Conservation (phyloP, 1,284 basidiomycete genomes). For the Apiotrichum gracile region DNA sequence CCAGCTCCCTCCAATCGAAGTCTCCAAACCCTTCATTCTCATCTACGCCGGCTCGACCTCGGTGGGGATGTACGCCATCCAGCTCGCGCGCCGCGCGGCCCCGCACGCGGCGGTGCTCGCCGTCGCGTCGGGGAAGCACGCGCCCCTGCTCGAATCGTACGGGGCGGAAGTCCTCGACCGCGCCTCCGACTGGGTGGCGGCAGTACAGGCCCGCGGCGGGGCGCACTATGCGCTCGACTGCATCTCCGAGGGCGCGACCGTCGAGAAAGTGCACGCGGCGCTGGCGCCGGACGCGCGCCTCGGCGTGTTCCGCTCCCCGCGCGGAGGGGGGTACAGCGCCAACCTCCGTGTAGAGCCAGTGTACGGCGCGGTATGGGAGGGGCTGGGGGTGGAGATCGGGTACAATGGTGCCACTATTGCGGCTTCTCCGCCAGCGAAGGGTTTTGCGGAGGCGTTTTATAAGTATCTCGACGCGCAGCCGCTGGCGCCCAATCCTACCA, state of each 20-base stretch:
- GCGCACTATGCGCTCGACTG: slow-evolving; percentile 6
- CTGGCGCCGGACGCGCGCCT: background rate
- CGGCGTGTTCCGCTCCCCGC: background rate
- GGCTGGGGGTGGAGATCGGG: slow-evolving; percentile 5
- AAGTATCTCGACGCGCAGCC: background rate
- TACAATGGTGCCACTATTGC: slow-evolving; percentile 2
- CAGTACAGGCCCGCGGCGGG: background rate
- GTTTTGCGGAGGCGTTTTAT: slow-evolving; percentile 5
- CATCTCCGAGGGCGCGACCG: slow-evolving; percentile 7
- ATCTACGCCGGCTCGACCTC: slow-evolving; percentile 9
- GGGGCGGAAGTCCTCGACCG: slow-evolving; percentile 10
- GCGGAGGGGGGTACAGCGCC: background rate
- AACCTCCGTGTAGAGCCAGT: background rate
- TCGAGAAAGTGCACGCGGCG: background rate
- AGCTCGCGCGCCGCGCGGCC: background rate
- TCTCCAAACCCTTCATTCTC: background rate
- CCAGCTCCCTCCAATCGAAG: background rate
- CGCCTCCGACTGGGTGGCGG: slow-evolving; percentile 4
- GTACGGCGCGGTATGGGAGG: slow-evolving; percentile 15
- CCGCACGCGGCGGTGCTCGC: background rate
- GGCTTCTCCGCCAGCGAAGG: background rate
- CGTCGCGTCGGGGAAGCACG: slow-evolving; percentile 2
- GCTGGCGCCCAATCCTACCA: slow-evolving; percentile 5
- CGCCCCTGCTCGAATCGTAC: background rate
- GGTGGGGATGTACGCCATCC: slow-evolving; percentile 10